Percentiles rank a stretch among this genome's conserved stretches.
phyloP scores from a whole-genome alignment of 176 grass and related monocot species.

The Alopecurus myosuroides region DNA sequence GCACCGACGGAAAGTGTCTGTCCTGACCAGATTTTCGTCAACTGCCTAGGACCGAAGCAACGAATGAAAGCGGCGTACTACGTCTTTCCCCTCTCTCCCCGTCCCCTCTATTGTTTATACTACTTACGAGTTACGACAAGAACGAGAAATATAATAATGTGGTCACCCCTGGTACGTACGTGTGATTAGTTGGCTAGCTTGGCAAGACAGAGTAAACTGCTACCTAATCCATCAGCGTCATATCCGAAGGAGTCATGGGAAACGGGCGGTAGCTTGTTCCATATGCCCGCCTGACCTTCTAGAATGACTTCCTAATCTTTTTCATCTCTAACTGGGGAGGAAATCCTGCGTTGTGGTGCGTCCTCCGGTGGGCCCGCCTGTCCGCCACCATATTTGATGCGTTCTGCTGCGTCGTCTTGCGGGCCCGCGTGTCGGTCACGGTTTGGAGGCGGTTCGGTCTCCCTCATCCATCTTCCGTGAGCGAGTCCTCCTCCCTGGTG shows the following conservation, averaged over 20 bases:
- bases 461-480: too few relatives aligned
- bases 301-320: background rate
- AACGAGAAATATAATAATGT: background rate
- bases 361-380: too few relatives aligned
- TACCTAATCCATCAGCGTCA: background rate
- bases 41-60: too few relatives aligned
- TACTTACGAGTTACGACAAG: background rate
- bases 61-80: too few relatives aligned
- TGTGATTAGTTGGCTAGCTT: background rate
- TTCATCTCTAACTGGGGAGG: too few relatives aligned
- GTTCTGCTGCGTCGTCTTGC: too few relatives aligned
- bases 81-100: background rate
- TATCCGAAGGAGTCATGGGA: background rate
- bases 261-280: background rate
- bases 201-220: background rate
- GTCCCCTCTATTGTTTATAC: background rate
- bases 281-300: background rate
- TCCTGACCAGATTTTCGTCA: slow-evolving; percentile 4
- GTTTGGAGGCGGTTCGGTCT: too few relatives aligned
- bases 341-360: too few relatives aligned
- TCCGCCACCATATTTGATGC: too few relatives aligned
- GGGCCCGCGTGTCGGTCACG: too few relatives aligned
- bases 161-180: background rate
- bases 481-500: too few relatives aligned
- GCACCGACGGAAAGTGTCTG: background rate